Percentiles rank a stretch among this genome's conserved stretches.
These are phyloP conservation scores for Fusarium hostae DNA, from an alignment of 2,329 filamentous ascomycete species.

Conservation along the genomic window DNA sequence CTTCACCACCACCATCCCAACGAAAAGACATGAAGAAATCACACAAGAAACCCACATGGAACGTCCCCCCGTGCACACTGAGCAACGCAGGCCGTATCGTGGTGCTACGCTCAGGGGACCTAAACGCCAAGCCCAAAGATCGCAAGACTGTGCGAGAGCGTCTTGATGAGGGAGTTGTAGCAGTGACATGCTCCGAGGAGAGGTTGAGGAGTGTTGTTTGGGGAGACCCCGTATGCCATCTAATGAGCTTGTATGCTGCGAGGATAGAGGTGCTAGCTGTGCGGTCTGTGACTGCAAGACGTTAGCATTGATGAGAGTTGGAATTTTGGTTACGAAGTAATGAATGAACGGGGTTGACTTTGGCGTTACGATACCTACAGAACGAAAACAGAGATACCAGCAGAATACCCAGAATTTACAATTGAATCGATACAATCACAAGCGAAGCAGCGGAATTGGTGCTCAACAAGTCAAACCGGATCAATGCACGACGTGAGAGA, in stretches of 20 bases:
- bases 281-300: conserved; percentile 56
- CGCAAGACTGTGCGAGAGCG: conserved; percentile 62
- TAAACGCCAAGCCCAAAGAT: conserved; percentile 51
- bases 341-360: conserved; percentile 3
- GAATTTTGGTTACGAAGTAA: conserved; percentile 13
- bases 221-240: conserved; percentile 83
- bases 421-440: conserved; percentile 1
- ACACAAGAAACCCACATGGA: conserved; percentile 63
- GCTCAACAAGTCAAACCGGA: too few relatives aligned
- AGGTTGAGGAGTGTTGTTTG: conserved; percentile 77
- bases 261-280: conserved; percentile 78
- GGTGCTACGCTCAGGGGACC: conserved; percentile 67
- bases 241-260: conserved; percentile 80
- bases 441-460: not conserved
- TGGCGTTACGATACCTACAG: conserved; percentile 30
- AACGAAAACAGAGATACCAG: conserved; percentile 20
- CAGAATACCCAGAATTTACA: conserved; percentile 14
- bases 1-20: conserved; percentile 59
- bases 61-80: conserved; percentile 72
- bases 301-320: not conserved
- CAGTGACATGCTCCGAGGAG: conserved; percentile 74
- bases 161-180: conserved; percentile 71
- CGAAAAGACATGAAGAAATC: conserved; percentile 26
- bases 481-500: not conserved
- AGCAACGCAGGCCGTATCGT: conserved; percentile 77